phyloP scores from a whole-genome alignment of 129 eudicot species.

The Flaveria trinervia region DNA sequence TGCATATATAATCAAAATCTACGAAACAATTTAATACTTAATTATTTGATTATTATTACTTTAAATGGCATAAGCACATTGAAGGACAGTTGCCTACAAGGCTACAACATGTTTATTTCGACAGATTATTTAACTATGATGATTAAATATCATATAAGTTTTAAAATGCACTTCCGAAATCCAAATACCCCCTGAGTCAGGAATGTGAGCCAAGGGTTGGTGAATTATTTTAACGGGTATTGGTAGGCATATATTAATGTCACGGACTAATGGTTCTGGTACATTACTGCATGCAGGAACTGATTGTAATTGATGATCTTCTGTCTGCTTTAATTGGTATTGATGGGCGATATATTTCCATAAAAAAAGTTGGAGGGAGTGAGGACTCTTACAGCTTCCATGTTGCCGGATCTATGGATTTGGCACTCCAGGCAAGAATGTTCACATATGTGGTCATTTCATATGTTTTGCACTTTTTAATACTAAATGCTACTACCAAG shows the following conservation, averaged over 20 bases:
- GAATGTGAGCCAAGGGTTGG: neutral
- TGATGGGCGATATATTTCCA: slow-evolving; percentile 80
- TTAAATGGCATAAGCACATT: neutral
- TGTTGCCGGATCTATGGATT: slow-evolving; percentile 94
- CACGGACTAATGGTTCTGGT: slow-evolving; percentile 6
- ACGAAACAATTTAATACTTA: neutral
- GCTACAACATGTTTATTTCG: neutral
- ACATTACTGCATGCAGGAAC: slow-evolving; percentile 61
- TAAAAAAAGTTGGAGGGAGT: slow-evolving; percentile 55
- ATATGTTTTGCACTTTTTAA: slow-evolving; percentile 10
- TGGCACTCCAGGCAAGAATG: slow-evolving; percentile 78
- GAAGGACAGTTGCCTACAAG: neutral
- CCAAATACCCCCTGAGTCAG: neutral
- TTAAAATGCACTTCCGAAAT: too few species aligned
- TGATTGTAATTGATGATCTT: slow-evolving; percentile 87
- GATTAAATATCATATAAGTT: neutral
- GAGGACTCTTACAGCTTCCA: slow-evolving; percentile 55
- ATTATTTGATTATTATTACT: neutral
- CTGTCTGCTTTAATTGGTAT: slow-evolving; percentile 80
- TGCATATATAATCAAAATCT: neutral
- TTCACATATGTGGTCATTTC: neutral
- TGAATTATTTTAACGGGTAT: neutral
- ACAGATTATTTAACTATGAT: neutral
- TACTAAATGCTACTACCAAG: slow-evolving; percentile 2
- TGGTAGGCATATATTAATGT: slow-evolving; percentile 7